Evolutionary conservation across 495 filamentous ascomycete species (phyloP).

Genomic region (Penicillium psychrofluorescens): DNA sequence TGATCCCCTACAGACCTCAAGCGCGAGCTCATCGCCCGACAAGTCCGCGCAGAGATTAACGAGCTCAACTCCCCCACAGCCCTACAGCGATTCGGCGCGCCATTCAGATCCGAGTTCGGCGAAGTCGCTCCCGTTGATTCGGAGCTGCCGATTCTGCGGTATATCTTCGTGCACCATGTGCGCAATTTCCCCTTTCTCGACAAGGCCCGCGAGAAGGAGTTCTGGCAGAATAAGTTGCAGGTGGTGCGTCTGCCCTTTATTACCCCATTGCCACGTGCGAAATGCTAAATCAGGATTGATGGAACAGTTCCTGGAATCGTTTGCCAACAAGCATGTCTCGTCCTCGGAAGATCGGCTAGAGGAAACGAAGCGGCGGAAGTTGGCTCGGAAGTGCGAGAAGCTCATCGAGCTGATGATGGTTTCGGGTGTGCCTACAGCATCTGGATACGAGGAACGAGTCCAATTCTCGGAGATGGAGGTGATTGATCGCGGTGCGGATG

Average conservation of each 20-base stretch:
- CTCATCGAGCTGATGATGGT: constrained; percentile 99
- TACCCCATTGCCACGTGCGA: not conserved
- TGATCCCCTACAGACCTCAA: constrained; percentile 69
- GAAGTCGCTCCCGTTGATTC: constrained; percentile 92
- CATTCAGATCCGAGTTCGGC: constrained; percentile 84
- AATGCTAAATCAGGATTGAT: not conserved
- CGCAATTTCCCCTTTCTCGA: constrained; percentile 97
- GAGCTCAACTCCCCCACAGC: constrained; percentile 93
- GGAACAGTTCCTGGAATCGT: constrained; percentile 84
- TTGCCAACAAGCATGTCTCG: constrained; percentile 95
- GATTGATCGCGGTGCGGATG: constrained; percentile 85
- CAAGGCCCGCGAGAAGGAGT: constrained; percentile 94
- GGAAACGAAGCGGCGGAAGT: constrained; percentile 88
- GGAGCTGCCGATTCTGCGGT: constrained; percentile 86
- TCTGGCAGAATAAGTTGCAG: constrained; percentile 98
- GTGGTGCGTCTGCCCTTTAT: constrained; percentile 52
- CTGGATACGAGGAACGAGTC: constrained; percentile 94
- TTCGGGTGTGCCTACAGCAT: constrained; percentile 89
- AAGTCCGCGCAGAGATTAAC: constrained; percentile 80
- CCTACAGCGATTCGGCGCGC: constrained; percentile 88
- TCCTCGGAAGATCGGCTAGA: constrained; percentile 93
- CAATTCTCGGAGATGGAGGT: constrained; percentile 95
- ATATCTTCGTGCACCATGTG: constrained; percentile 97
- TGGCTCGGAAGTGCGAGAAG: constrained; percentile 89
- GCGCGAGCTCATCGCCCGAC: constrained; percentile 83